phyloP scores from a whole-genome alignment of 768 basidiomycete species.

The Porphyrellus cyaneotinctus region DNA sequence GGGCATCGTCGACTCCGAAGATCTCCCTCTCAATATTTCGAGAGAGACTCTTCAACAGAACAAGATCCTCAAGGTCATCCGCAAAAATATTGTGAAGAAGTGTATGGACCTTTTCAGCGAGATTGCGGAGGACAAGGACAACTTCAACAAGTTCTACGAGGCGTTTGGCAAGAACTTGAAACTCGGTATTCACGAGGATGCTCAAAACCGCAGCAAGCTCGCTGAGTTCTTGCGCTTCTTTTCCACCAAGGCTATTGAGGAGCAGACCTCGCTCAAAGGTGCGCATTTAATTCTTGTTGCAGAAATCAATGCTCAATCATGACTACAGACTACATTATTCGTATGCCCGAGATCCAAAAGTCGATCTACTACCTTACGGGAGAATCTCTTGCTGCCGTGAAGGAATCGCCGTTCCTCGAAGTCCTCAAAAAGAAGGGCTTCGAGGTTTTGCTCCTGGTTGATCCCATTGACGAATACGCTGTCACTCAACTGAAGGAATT shows the following conservation, averaged over 20 bases:
- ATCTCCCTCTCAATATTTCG: slow-evolving; percentile 99
- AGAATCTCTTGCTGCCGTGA: slow-evolving; percentile 87
- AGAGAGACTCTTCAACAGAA: slow-evolving; percentile 99
- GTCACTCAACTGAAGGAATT: slow-evolving; percentile 99
- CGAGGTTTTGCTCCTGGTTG: slow-evolving; percentile 94
- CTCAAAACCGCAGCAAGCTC: slow-evolving; percentile 98
- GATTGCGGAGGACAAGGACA: slow-evolving; percentile 99
- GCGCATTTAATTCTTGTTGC: slow-evolving; percentile 14
- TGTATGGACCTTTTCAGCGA: slow-evolving; percentile 90
- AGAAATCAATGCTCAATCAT: not conserved
- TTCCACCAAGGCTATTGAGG: slow-evolving; percentile 91
- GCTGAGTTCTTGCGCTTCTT: slow-evolving; percentile 98
- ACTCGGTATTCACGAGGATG: slow-evolving; percentile 98
- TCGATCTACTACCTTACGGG: slow-evolving; percentile 99
- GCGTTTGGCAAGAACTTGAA: slow-evolving; percentile 99
- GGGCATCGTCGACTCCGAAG: slow-evolving; percentile 99
- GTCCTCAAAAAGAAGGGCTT: slow-evolving; percentile 99
- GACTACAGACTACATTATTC: slow-evolving; percentile 89
- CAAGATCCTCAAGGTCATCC: slow-evolving; percentile 99
- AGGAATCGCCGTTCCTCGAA: slow-evolving; percentile 98
- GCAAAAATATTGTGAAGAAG: slow-evolving; percentile 99
- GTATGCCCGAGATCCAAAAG: slow-evolving; percentile 98
- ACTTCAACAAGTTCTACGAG: slow-evolving; percentile 95
- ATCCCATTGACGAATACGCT: slow-evolving; percentile 99
- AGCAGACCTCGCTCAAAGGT: slow-evolving; percentile 93